phyloP scores from a whole-genome alignment of 345 rosid genomes.

The Hypericum perforatum region DNA sequence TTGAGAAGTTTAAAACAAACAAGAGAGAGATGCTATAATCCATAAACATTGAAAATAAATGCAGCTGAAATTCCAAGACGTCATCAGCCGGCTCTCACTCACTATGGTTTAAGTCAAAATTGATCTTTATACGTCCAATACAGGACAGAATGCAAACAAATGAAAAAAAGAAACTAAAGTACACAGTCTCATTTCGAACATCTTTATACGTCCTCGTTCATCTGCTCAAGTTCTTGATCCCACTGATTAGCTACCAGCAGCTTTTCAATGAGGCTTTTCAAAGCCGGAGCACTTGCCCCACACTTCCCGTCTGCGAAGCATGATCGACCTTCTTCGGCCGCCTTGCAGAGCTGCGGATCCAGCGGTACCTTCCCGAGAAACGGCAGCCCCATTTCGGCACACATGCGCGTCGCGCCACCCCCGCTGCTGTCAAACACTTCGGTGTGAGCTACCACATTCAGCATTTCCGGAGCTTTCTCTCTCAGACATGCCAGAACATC shows the following conservation, averaged over 20 bases:
- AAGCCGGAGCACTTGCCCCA: slow-evolving; percentile 48
- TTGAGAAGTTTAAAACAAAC: too few species aligned
- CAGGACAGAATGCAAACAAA: background rate
- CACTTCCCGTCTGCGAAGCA: slow-evolving; percentile 69
- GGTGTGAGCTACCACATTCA: slow-evolving; percentile 41
- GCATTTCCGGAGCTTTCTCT: slow-evolving; percentile 70
- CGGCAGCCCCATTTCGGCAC: too few species aligned
- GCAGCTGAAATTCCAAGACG: too few species aligned
- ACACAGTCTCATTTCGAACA: too few species aligned
- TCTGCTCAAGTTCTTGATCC: slow-evolving; percentile 15
- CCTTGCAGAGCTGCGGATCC: slow-evolving; percentile 79
- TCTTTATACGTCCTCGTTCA: slow-evolving; percentile 1
- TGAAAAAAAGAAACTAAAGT: background rate
- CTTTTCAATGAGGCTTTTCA: slow-evolving; percentile 53
- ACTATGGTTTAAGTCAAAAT: too few species aligned
- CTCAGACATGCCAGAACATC: slow-evolving; percentile 36
- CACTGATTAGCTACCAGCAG: slow-evolving; percentile 23
- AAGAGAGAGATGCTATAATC: too few species aligned
- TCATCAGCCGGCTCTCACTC: too few species aligned
- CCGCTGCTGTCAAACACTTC: slow-evolving; percentile 85
- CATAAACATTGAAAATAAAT: too few species aligned
- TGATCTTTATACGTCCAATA: too few species aligned
- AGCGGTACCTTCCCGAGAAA: slow-evolving; percentile 60
- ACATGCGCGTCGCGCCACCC: slow-evolving; percentile 7
- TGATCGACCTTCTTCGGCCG: slow-evolving; percentile 83